phyloP scores from a whole-genome alignment of 2,329 filamentous ascomycete genomes.

The Mariannaea sp. region DNA sequence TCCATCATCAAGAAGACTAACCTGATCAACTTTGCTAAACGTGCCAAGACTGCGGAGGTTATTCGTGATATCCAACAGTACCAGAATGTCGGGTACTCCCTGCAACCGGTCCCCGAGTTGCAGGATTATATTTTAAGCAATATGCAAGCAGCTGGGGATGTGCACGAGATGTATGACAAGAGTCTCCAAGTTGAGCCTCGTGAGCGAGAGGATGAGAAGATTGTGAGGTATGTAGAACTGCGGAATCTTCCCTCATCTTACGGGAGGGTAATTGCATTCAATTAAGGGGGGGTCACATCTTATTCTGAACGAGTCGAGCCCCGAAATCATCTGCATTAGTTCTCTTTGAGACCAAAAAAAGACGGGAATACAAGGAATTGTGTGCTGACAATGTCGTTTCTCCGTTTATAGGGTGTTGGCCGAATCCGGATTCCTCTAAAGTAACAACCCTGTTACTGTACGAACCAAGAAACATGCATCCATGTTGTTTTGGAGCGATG shows the following conservation, averaged over 20 bases:
- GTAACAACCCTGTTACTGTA: conserved; percentile 16
- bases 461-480: no score
- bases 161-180: conserved; percentile 99
- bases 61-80: conserved; percentile 99
- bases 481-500: no score
- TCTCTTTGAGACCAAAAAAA: background rate
- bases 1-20: conserved; percentile 96
- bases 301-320: conserved; percentile 11
- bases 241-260: conserved; percentile 34
- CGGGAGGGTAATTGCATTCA: conserved; percentile 26
- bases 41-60: conserved; percentile 95
- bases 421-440: conserved; percentile 64
- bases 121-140: conserved; percentile 97
- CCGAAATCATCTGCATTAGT: background rate
- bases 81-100: conserved; percentile 93
- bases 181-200: conserved; percentile 91
- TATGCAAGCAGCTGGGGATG: conserved; percentile 92
- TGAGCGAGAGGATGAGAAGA: conserved; percentile 98
- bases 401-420: conserved; percentile 57
- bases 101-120: conserved; percentile 87
- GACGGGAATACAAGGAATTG: conserved; percentile 11
- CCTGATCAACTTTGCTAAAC: conserved; percentile 98
- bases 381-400: conserved; percentile 29
- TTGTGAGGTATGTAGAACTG: conserved; percentile 79
- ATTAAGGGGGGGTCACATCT: conserved; percentile 22